phyloP scores from a whole-genome alignment of 495 filamentous ascomycete species.

The Mycothermus thermophilus region DNA sequence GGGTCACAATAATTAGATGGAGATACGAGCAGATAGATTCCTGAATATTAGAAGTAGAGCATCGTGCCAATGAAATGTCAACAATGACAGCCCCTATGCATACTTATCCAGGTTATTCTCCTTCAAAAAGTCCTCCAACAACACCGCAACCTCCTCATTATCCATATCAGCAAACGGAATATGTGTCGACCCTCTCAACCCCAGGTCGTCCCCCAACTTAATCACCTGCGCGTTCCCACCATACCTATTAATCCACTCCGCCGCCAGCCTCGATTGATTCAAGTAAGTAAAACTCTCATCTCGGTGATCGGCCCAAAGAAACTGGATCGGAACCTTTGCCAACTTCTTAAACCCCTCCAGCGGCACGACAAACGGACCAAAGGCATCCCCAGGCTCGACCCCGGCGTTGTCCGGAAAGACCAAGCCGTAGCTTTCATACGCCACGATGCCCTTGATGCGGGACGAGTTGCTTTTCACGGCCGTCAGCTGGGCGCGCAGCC shows the following conservation, averaged over 20 bases:
- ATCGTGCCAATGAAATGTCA: no score
- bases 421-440: slow-evolving; percentile 33
- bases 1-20: no score
- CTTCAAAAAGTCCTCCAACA: slow-evolving; percentile 27
- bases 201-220: slow-evolving; percentile 24
- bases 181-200: slow-evolving; percentile 31
- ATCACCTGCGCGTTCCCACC: slow-evolving; percentile 33
- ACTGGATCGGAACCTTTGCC: slow-evolving; percentile 29
- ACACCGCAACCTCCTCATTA: slow-evolving; percentile 28
- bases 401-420: slow-evolving; percentile 30
- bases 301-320: slow-evolving; percentile 34
- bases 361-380: slow-evolving; percentile 27
- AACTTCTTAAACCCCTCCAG: slow-evolving; percentile 35
- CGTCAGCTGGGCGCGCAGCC: slow-evolving; percentile 31
- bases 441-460: slow-evolving; percentile 35
- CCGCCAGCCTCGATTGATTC: slow-evolving; percentile 19
- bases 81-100: no score
- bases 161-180: slow-evolving; percentile 34
- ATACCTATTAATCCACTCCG: slow-evolving; percentile 30
- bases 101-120: slow-evolving; percentile 24
- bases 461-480: slow-evolving; percentile 26
- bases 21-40: no score
- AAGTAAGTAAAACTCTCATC: slow-evolving; percentile 13
- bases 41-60: no score
- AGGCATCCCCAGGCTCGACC: slow-evolving; percentile 10